Evolutionary conservation across 1,284 basidiomycete genomes (phyloP).

Genomic region (Ganoderma resinaceum): DNA sequence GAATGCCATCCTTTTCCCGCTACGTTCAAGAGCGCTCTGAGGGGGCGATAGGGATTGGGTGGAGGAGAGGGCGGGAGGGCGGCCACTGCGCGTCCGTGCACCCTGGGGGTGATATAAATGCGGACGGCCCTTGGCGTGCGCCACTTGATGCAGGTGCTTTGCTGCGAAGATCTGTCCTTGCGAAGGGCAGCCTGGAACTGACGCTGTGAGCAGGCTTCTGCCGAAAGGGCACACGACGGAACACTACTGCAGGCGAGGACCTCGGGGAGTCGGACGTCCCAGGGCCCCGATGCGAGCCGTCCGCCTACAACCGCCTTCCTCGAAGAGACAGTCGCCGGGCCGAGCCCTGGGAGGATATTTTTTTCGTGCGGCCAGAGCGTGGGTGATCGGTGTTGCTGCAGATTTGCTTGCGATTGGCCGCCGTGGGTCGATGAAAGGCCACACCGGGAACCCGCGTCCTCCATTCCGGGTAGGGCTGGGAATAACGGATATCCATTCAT

Average conservation of each 20-base stretch:
- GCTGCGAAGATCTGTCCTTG: not conserved
- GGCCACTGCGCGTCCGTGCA: slow-evolving; percentile 8
- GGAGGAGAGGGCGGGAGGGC: not conserved
- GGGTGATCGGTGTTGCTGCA: not conserved
- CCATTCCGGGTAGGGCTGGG: not conserved
- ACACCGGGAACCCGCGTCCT: not conserved
- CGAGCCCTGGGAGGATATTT: not conserved
- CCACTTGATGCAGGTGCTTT: slow-evolving; percentile 1
- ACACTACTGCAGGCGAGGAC: not conserved
- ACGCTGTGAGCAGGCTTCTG: not conserved
- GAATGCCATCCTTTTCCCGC: slow-evolving; percentile 19
- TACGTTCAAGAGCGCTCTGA: not conserved
- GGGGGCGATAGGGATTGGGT: not conserved
- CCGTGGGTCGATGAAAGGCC: not conserved
- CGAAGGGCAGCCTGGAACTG: not conserved
- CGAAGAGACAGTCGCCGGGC: not conserved
- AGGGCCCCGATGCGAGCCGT: not conserved
- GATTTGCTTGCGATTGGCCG: not conserved
- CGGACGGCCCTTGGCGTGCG: not conserved
- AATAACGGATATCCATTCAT: not conserved
- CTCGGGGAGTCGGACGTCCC: not conserved
- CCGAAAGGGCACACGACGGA: not conserved
- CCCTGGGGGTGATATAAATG: slow-evolving; percentile 7
- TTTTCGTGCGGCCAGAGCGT: not conserved
- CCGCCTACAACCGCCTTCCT: not conserved